Evolutionary conservation across 352 stramenopile species (phyloP).

Genomic region (Globisporangium mamillatum): DNA sequence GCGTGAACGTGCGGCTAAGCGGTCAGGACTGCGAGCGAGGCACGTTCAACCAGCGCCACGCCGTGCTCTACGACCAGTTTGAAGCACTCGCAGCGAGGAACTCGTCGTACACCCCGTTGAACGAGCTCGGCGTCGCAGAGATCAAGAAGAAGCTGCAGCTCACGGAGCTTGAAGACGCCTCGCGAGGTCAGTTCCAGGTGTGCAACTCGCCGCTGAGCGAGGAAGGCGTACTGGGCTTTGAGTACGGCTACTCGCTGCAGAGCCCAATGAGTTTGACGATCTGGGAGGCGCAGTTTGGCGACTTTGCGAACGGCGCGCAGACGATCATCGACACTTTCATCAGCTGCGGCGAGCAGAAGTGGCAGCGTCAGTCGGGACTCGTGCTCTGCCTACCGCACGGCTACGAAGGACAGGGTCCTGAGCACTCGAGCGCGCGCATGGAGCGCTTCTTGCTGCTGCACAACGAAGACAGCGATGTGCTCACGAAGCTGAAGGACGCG

Average conservation of each 20-base stretch:
- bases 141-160: slow-evolving; percentile 45
- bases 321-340: slow-evolving; percentile 89
- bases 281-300: slow-evolving; percentile 92
- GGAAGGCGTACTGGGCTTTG: slow-evolving; percentile 82
- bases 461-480: slow-evolving; percentile 72
- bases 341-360: slow-evolving; percentile 82
- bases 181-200: slow-evolving; percentile 58
- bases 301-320: slow-evolving; percentile 88
- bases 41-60: slow-evolving; percentile 89
- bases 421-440: slow-evolving; percentile 82
- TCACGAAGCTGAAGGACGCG: slow-evolving; percentile 37
- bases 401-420: slow-evolving; percentile 84
- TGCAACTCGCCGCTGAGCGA: slow-evolving; percentile 85
- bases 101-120: slow-evolving; percentile 94
- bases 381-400: slow-evolving; percentile 80
- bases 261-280: slow-evolving; percentile 73
- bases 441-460: slow-evolving; percentile 82
- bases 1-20: slow-evolving; percentile 78
- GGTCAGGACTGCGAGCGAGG: slow-evolving; percentile 89
- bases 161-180: slow-evolving; percentile 35
- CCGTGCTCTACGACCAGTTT: slow-evolving; percentile 87
- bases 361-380: slow-evolving; percentile 88
- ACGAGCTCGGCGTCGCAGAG: slow-evolving; percentile 56
- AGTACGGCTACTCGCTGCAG: slow-evolving; percentile 86
- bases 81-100: slow-evolving; percentile 73